Conservation (phyloP, 139 green algal genomes). For the Nannochloris sp. region DNA sequence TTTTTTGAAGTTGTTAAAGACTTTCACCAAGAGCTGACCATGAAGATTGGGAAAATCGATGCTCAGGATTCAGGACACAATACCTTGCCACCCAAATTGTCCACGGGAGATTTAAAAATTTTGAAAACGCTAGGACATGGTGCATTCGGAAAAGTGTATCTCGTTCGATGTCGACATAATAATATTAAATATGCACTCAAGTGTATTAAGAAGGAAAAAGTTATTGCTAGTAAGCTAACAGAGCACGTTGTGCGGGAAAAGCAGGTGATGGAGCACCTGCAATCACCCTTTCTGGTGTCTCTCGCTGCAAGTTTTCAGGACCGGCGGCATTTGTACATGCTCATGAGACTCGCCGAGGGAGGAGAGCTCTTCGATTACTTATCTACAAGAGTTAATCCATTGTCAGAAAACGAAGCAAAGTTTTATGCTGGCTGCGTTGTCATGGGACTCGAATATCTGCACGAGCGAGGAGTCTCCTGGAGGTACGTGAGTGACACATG, state of each 20-base stretch:
- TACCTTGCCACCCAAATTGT: background rate
- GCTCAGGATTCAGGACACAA: constrained; percentile 10
- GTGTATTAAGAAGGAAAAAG: constrained; percentile 67
- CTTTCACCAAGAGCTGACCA: constrained; percentile 30
- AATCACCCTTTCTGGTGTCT: constrained; percentile 75
- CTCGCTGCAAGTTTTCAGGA: constrained; percentile 55
- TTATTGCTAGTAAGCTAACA: constrained; percentile 64
- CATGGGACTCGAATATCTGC: constrained; percentile 75
- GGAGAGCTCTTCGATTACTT: constrained; percentile 93
- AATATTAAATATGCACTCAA: constrained; percentile 68
- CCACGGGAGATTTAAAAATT: constrained; percentile 20
- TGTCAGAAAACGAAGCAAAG: constrained; percentile 64
- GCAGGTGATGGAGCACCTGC: constrained; percentile 59
- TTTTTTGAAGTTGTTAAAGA: constrained; percentile 46
- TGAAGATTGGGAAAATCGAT: constrained; percentile 22
- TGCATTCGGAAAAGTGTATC: constrained; percentile 77
- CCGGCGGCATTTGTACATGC: constrained; percentile 62
- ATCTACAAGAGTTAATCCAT: constrained; percentile 40
- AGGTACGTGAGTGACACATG: constrained; percentile 7
- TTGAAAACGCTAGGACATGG: constrained; percentile 70
- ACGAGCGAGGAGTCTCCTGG: constrained; percentile 65
- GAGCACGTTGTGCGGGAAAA: constrained; percentile 80
- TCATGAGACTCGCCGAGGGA: constrained; percentile 83
- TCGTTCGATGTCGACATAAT: constrained; percentile 50
- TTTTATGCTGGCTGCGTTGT: constrained; percentile 85